Evolutionary conservation across 2,329 filamentous ascomycete genomes (phyloP).

Genomic region (Sporothrix sp.): DNA sequence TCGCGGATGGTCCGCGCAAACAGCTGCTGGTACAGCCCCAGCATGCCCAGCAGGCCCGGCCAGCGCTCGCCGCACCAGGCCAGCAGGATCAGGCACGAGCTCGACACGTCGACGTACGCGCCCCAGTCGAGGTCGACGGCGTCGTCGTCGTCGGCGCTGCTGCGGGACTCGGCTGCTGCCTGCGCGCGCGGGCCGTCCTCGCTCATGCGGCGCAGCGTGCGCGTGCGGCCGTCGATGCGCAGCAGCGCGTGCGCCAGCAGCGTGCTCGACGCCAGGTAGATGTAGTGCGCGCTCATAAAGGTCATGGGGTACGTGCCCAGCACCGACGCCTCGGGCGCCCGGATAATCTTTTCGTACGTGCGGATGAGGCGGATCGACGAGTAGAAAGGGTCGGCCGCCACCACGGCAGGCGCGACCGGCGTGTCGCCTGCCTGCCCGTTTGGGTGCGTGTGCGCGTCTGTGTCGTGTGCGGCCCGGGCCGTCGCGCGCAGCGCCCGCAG

Average conservation of each 20-base stretch:
- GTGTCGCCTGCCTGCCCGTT: no score
- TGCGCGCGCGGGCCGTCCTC: background rate
- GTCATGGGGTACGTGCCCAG: conserved; percentile 25
- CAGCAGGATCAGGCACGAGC: conserved; percentile 14
- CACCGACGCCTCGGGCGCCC: conserved; percentile 22
- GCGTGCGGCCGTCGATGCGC: conserved; percentile 22
- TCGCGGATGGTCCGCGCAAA: conserved; percentile 9
- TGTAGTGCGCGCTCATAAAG: conserved; percentile 25
- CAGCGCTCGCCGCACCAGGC: conserved; percentile 17
- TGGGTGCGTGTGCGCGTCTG: no score
- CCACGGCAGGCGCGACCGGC: conserved; percentile 3
- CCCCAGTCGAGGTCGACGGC: conserved; percentile 14
- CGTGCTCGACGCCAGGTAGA: conserved; percentile 24
- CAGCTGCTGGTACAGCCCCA: conserved; percentile 13
- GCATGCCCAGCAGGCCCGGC: conserved; percentile 16
- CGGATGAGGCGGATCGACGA: conserved; percentile 22
- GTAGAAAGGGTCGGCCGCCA: conserved; percentile 24
- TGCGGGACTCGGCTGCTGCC: background rate
- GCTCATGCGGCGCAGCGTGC: conserved; percentile 18
- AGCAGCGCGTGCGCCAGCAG: conserved; percentile 24
- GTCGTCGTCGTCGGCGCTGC: background rate
- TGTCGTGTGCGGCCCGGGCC: background rate
- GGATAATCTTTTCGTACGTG: conserved; percentile 24
- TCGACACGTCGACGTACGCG: conserved; percentile 13
- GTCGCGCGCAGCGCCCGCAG: conserved; percentile 9